phyloP scores from a whole-genome alignment of 1,284 basidiomycete species.

The Leccinum fallax region DNA sequence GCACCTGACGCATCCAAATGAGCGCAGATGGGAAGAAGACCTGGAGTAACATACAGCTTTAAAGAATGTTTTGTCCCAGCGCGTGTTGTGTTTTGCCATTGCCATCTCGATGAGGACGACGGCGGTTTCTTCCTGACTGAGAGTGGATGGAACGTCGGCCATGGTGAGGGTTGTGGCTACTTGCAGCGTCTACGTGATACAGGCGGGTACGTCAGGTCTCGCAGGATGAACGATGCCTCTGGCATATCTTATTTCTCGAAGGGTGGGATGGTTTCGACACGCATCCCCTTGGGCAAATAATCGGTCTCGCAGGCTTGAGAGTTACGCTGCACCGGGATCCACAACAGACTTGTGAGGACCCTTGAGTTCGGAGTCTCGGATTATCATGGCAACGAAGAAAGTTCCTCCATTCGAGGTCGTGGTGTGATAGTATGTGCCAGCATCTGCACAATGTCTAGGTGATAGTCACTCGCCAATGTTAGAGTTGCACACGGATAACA shows the following conservation, averaged over 20 bases:
- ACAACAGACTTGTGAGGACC: not conserved
- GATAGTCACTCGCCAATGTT: too few species aligned
- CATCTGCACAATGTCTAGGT: too few species aligned
- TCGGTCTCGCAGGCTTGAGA: conserved; percentile 1
- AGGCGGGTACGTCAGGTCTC: not conserved
- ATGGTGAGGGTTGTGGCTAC: conserved; percentile 10
- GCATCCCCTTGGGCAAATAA: not conserved
- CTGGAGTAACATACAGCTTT: conserved; percentile 57
- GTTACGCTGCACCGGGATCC: not conserved
- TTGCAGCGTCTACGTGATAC: conserved; percentile 3
- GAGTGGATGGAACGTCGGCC: conserved; percentile 49
- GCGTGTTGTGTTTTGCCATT: conserved; percentile 63
- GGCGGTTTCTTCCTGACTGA: conserved; percentile 62
- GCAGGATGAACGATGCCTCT: not conserved
- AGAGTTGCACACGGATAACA: not conserved
- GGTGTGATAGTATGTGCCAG: not conserved
- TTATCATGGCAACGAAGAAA: not conserved
- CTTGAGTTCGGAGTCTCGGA: not conserved
- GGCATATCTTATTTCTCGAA: conserved; percentile 10
- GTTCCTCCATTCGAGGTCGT: not conserved
- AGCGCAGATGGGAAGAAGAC: conserved; percentile 2
- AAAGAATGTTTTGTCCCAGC: conserved; percentile 60
- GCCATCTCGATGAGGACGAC: conserved; percentile 56
- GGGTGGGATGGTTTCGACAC: not conserved
- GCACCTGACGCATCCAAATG: conserved; percentile 43